Evolutionary conservation across 108 stramenopile genomes (phyloP).

Genomic region (Asterionellopsis glacialis): DNA sequence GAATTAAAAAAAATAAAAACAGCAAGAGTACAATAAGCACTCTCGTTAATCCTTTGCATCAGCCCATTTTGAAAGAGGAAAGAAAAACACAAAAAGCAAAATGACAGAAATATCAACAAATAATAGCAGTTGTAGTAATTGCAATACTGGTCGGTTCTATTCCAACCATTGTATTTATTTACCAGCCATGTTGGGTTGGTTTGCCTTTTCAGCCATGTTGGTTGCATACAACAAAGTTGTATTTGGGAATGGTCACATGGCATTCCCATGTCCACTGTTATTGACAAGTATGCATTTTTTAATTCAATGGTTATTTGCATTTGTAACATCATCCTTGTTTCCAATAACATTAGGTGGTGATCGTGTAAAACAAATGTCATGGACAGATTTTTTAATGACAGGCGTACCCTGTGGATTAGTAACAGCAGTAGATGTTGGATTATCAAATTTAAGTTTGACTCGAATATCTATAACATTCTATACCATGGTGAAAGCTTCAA

Average conservation of each 20-base stretch:
- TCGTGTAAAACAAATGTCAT: slow-evolving; percentile 58
- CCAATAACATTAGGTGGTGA: slow-evolving; percentile 56
- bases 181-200: slow-evolving; percentile 84
- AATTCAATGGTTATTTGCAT: slow-evolving; percentile 76
- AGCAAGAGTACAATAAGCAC: too few relatives aligned
- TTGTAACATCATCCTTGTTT: slow-evolving; percentile 37
- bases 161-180: slow-evolving; percentile 70
- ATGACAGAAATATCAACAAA: too few relatives aligned
- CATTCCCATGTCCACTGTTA: slow-evolving; percentile 83
- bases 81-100: too few relatives aligned
- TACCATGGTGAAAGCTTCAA: slow-evolving; percentile 85
- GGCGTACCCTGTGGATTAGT: slow-evolving; percentile 80
- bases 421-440: slow-evolving; percentile 73
- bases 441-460: slow-evolving; percentile 76
- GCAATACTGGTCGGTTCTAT: too few relatives aligned
- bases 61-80: too few relatives aligned
- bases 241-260: slow-evolving; percentile 63
- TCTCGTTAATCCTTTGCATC: too few relatives aligned
- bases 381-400: slow-evolving; percentile 56
- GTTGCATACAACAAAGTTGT: slow-evolving; percentile 53
- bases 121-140: too few relatives aligned
- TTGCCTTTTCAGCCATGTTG: slow-evolving; percentile 80
- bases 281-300: slow-evolving; percentile 80
- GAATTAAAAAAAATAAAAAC: too few relatives aligned
- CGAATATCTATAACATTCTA: slow-evolving; percentile 82